Conservation (phyloP, 257 asterid genomes). For the Orobanche coerulescens region DNA sequence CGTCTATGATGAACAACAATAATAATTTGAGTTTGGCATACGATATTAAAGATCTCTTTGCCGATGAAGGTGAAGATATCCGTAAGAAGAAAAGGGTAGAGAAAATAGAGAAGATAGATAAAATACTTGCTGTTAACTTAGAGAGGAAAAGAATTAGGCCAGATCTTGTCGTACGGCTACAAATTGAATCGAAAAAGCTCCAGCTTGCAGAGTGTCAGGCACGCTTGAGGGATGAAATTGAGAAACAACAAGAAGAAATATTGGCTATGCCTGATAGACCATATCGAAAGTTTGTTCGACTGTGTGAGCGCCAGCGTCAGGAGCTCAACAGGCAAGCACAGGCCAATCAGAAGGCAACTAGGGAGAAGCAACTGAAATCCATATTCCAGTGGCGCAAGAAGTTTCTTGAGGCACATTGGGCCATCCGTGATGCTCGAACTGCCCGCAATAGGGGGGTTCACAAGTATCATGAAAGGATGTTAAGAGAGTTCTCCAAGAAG, state of each 20-base stretch:
- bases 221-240: slow-evolving; percentile 85
- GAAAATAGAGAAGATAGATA: slow-evolving; percentile 74
- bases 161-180: slow-evolving; percentile 80
- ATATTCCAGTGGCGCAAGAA: slow-evolving; percentile 98
- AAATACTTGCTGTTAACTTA: slow-evolving; percentile 72
- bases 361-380: slow-evolving; percentile 91
- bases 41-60: slow-evolving; percentile 80
- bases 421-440: slow-evolving; percentile 91
- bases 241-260: slow-evolving; percentile 88
- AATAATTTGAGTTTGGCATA: slow-evolving; percentile 68
- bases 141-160: slow-evolving; percentile 95
- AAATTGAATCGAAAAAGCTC: slow-evolving; percentile 90
- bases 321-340: slow-evolving; percentile 90
- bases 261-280: slow-evolving; percentile 99
- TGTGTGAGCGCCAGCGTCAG: slow-evolving; percentile 97
- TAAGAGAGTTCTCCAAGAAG: slow-evolving; percentile 92
- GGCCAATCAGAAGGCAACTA: slow-evolving; percentile 70
- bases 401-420: slow-evolving; percentile 99
- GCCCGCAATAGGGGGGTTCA: slow-evolving; percentile 98
- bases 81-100: slow-evolving; percentile 68
- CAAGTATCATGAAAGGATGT: slow-evolving; percentile 93
- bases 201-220: slow-evolving; percentile 89
- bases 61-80: slow-evolving; percentile 73
- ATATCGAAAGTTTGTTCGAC: slow-evolving; percentile 81
- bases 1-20: slow-evolving; percentile 67